These are phyloP conservation scores for Mortierella sp. DNA, from an alignment of 371 early-diverging fungal genomes.

Conservation along the genomic window DNA sequence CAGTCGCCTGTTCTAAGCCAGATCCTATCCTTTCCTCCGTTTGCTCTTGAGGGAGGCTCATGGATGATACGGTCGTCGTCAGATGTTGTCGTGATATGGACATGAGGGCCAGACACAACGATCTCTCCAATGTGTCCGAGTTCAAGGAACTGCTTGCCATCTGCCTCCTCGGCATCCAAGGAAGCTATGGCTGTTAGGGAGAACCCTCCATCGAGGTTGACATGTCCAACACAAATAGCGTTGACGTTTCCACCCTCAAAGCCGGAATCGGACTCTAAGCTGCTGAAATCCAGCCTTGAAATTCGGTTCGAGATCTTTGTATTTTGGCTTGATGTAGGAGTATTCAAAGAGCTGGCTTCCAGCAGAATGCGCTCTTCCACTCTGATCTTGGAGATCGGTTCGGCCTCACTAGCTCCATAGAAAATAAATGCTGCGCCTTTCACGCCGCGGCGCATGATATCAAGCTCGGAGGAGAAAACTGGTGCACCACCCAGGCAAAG, in stretches of 20 bases:
- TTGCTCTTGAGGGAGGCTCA: constrained; percentile 23
- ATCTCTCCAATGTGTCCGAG: constrained; percentile 55
- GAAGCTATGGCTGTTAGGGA: constrained; percentile 44
- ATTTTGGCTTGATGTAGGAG: constrained; percentile 9
- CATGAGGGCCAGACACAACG: constrained; percentile 55
- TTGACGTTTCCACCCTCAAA: constrained; percentile 50
- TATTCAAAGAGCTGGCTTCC: constrained; percentile 29
- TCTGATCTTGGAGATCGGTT: constrained; percentile 55
- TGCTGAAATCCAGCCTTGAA: constrained; percentile 23
- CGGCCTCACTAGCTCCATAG: constrained; percentile 56
- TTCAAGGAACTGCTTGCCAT: constrained; percentile 39
- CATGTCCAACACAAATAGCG: constrained; percentile 53
- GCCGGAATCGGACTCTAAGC: constrained; percentile 26
- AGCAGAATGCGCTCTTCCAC: constrained; percentile 54
- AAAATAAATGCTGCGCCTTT: constrained; percentile 54
- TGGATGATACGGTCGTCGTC: constrained; percentile 50
- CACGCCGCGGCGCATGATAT: constrained; percentile 52
- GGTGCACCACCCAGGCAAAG: constrained; percentile 54
- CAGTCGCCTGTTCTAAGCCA: constrained; percentile 57
- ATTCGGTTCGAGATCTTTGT: constrained; percentile 31
- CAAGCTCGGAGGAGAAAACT: constrained; percentile 53
- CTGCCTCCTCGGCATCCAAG: constrained; percentile 29
- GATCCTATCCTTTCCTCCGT: constrained; percentile 39
- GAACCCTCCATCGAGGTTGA: constrained; percentile 52
- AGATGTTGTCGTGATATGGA: constrained; percentile 54